Conservation (phyloP, 2,329 filamentous ascomycete genomes). For the Aspergillus ibericus region DNA sequence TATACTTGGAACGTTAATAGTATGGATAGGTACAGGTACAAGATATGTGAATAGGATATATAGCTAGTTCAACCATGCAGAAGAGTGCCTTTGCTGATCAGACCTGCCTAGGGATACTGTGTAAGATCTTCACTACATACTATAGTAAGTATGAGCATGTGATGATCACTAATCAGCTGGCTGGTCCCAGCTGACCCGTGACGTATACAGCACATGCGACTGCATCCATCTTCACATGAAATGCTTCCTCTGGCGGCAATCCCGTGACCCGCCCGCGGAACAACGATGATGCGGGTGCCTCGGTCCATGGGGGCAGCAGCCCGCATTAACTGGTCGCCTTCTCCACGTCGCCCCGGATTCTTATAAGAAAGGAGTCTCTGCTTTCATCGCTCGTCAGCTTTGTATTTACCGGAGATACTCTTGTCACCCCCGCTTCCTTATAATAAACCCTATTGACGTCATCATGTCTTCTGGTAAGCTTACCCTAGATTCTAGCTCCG, state of each 20-base stretch:
- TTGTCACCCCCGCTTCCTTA: not conserved
- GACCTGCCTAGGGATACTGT: too few species aligned
- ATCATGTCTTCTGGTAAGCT: constrained; percentile 47
- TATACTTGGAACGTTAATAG: too few species aligned
- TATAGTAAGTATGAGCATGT: too few species aligned
- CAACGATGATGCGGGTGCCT: constrained; percentile 31
- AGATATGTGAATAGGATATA: too few species aligned
- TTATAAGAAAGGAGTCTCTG: constrained; percentile 17
- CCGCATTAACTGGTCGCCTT: constrained; percentile 6
- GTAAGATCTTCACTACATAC: too few species aligned
- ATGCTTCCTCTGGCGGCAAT: constrained; percentile 11
- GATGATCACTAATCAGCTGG: not conserved
- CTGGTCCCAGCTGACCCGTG: not conserved
- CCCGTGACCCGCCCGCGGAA: constrained; percentile 29
- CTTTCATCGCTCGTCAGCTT: not conserved
- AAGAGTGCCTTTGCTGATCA: too few species aligned
- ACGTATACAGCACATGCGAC: not conserved
- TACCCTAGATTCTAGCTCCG: not conserved
- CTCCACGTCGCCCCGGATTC: constrained; percentile 9
- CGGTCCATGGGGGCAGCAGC: constrained; percentile 24
- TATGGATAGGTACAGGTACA: too few species aligned
- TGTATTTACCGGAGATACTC: constrained; percentile 4
- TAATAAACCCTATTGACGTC: constrained; percentile 18
- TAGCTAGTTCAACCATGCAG: too few species aligned
- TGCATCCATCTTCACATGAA: constrained; percentile 25